A percentile compares a stretch with the other conserved stretches of the same genome.
Conservation (phyloP, 2,329 filamentous ascomycete genomes). For the Cercospora canescens region DNA sequence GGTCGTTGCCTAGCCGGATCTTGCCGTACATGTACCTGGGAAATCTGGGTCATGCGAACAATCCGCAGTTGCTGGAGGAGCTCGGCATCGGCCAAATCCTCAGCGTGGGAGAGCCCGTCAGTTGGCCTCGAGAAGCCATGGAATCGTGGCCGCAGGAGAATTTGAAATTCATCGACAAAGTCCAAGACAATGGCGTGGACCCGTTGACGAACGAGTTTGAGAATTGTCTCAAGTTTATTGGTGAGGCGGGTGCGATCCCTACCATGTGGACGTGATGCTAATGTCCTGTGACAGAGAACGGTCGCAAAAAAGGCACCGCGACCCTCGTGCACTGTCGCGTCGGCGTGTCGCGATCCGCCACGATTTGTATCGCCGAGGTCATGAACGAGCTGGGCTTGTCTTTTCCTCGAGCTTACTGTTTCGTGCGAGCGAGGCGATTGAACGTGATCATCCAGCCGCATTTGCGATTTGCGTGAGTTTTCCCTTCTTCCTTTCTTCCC, state of each 20-base stretch:
- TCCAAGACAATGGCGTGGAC: slow-evolving; percentile 97
- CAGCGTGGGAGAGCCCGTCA: slow-evolving; percentile 85
- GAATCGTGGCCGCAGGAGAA: slow-evolving; percentile 76
- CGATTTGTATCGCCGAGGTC: slow-evolving; percentile 98
- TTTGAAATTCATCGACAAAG: slow-evolving; percentile 75
- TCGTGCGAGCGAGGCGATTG: slow-evolving; percentile 84
- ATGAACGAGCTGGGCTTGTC: slow-evolving; percentile 81
- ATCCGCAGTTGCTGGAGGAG: slow-evolving; percentile 75
- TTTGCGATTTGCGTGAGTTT: slow-evolving; percentile 75
- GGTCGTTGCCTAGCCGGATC: slow-evolving; percentile 85
- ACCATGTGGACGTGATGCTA: neutral
- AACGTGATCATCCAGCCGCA: slow-evolving; percentile 99
- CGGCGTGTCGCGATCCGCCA: slow-evolving; percentile 91
- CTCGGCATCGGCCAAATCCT: slow-evolving; percentile 85
- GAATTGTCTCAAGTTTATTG: slow-evolving; percentile 86
- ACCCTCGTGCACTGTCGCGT: slow-evolving; percentile 96
- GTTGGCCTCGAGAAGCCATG: slow-evolving; percentile 71
- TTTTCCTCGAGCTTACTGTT: slow-evolving; percentile 92
- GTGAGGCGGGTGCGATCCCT: slow-evolving; percentile 55
- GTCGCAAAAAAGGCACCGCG: slow-evolving; percentile 72
- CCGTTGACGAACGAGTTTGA: slow-evolving; percentile 83
- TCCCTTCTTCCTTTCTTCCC: neutral
- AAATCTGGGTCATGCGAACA: slow-evolving; percentile 91
- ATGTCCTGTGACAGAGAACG: slow-evolving; percentile 62
- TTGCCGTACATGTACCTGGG: slow-evolving; percentile 95